A percentile compares a stretch with the other conserved stretches of the same genome.
Evolutionary conservation across 2,329 filamentous ascomycete species (phyloP).

Genomic region (Lasiodiplodia hormozganensis): DNA sequence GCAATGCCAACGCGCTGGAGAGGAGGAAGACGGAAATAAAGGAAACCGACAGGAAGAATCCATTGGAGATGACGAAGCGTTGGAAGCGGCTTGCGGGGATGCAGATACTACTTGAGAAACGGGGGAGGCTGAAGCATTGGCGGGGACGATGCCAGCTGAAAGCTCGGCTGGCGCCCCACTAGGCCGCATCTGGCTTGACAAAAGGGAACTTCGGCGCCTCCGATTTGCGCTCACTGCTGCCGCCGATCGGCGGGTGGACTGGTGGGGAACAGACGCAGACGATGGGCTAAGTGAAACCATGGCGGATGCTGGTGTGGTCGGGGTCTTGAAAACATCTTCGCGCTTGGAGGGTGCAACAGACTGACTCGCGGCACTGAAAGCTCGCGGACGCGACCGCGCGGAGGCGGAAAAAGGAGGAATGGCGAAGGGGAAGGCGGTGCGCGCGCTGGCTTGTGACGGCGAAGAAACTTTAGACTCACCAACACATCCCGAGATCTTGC

Average conservation of each 20-base stretch:
- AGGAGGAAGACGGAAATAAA: conserved; percentile 34
- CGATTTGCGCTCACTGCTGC: conserved; percentile 17
- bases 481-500: conserved; percentile 53
- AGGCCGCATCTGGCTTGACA: conserved; percentile 39
- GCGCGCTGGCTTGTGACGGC: conserved; percentile 37
- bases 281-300: conserved; percentile 40
- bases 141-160: conserved; percentile 32
- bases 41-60: conserved; percentile 52
- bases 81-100: conserved; percentile 34
- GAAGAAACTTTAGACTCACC: conserved; percentile 57
- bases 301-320: conserved; percentile 48
- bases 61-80: conserved; percentile 32
- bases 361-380: conserved; percentile 25
- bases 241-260: conserved; percentile 32
- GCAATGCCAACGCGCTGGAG: not conserved
- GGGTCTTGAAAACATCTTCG: conserved; percentile 42
- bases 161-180: conserved; percentile 29
- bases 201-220: conserved; percentile 36
- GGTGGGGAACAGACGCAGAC: conserved; percentile 29
- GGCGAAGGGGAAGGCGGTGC: conserved; percentile 28
- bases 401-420: conserved; percentile 14
- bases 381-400: conserved; percentile 9
- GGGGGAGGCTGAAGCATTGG: conserved; percentile 33
- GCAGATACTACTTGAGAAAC: conserved; percentile 31
- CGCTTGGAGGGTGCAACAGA: conserved; percentile 8